Evolutionary conservation across 139 green algal species (phyloP).

Genomic region (Micromonas pusilla): DNA sequence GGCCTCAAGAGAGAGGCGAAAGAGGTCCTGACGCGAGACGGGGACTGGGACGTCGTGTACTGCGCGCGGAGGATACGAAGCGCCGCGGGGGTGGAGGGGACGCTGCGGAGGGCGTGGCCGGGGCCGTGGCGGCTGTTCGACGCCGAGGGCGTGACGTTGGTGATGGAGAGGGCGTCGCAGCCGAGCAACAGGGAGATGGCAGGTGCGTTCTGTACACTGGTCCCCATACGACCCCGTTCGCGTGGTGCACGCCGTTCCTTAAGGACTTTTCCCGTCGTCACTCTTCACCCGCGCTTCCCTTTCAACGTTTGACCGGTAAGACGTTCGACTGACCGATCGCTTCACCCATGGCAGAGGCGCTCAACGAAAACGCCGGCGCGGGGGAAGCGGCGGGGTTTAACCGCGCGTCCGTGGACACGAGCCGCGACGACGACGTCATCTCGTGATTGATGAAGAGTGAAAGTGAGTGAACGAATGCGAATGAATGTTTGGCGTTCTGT

Average conservation of each 20-base stretch:
- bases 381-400: neutral
- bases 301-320: too few relatives aligned
- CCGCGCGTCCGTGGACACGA: neutral
- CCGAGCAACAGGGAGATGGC: constrained; percentile 11
- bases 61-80: neutral
- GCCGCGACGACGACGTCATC: constrained; percentile 6
- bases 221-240: too few relatives aligned
- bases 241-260: too few relatives aligned
- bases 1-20: neutral
- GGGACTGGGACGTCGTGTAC: constrained; percentile 13
- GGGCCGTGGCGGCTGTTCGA: constrained; percentile 18
- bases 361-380: neutral
- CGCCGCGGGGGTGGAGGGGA: constrained; percentile 3
- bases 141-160: neutral
- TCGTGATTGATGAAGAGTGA: neutral
- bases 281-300: too few relatives aligned
- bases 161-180: neutral
- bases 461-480: neutral
- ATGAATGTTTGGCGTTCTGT: too few relatives aligned
- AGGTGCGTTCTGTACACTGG: too few relatives aligned
- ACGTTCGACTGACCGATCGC: too few relatives aligned
- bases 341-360: too few relatives aligned
- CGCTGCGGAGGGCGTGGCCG: neutral
- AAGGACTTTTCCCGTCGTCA: too few relatives aligned
- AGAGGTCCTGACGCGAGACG: neutral